Evolutionary conservation across 345 rosid species (phyloP), one percentile per base, ranked within the genome.

Genomic region (Syzygium aromaticum): DNA sequence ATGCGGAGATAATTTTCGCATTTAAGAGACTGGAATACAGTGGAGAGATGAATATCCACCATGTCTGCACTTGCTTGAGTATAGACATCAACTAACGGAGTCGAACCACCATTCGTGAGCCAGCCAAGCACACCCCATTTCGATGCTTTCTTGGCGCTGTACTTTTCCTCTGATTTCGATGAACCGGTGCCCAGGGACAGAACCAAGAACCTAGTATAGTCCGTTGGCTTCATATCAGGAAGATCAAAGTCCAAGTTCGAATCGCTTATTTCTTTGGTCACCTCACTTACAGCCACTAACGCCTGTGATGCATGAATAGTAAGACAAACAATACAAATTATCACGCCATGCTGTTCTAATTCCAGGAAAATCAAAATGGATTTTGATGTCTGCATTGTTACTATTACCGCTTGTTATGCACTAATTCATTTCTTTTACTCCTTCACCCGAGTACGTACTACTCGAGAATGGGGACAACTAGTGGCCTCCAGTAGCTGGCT

Each of bases 121-220:
- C 94, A 93, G 15, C 95, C 92, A 38, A 91, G 30, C 28, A 93
- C 1, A 0, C 94, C 95, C 93, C 93, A 92, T 4, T 86, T 87
- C 4, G 94, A 91, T 6, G 92, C 91, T 33, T 90, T 88, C 3
- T 51, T 2, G 1, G 95, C 95, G 11, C 52, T 67, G 84, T 84
- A 92, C 84, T 90, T 92, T 77, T 77, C 61, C 54, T 91, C 88
- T 0, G 12, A 6, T 54, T 91, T 92, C 7, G 88, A 78, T 3
- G 89, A 27, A 4, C 94, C 92, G 0, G 93, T 93, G 52, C 95
- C 95, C 9, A 92, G 27, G 1, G 94, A 93, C 12, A 92, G 54
- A 0, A 93, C 92, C 54, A 93, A 52, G 82, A 89, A 89, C 52
- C 90, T 87, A 12, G 57, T 28, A 14, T 90, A 92, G 33, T 92